Conservation (phyloP, 768 basidiomycete genomes). For the Lactarius sanguifluus region DNA sequence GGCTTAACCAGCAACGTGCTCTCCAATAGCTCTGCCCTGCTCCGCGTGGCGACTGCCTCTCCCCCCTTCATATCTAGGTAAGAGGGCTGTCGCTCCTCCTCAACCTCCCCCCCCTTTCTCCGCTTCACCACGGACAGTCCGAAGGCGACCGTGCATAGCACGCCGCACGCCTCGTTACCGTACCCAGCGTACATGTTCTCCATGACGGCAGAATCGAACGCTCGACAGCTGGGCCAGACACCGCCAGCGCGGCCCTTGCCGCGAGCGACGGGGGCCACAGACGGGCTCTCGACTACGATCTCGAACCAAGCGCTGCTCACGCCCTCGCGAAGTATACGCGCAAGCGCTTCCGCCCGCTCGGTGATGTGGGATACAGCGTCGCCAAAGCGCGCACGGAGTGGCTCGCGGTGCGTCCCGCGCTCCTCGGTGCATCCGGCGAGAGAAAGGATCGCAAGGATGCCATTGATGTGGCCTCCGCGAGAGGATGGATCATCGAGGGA, state of each 20-base stretch:
- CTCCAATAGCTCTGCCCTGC: constrained; percentile 21
- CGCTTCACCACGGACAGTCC: constrained; percentile 27
- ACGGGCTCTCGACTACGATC: constrained; percentile 25
- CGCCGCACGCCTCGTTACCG: constrained; percentile 26
- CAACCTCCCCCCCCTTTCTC: constrained; percentile 20
- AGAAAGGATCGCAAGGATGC: constrained; percentile 38
- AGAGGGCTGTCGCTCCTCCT: constrained; percentile 10
- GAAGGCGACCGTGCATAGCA: constrained; percentile 27
- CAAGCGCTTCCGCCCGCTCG: constrained; percentile 35
- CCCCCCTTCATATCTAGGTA: constrained; percentile 24
- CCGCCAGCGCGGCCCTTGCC: constrained; percentile 6
- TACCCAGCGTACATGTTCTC: constrained; percentile 30
- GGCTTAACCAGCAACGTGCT: constrained; percentile 30
- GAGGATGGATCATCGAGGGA: constrained; percentile 18
- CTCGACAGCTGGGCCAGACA: constrained; percentile 13
- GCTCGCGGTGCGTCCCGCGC: constrained; percentile 34
- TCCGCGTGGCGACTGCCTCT: constrained; percentile 14
- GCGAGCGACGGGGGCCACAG: constrained; percentile 2
- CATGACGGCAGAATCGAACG: constrained; percentile 24
- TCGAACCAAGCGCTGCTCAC: constrained; percentile 39
- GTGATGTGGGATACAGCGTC: constrained; percentile 33
- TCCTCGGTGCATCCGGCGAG: constrained; percentile 36
- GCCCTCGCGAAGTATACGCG: constrained; percentile 35
- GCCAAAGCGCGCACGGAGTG: constrained; percentile 36
- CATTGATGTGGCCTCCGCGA: constrained; percentile 33